Percentiles rank a stretch among this genome's conserved stretches.
phyloP scores from a whole-genome alignment of 441 rosid species.

The Dalechampia spathulata region DNA sequence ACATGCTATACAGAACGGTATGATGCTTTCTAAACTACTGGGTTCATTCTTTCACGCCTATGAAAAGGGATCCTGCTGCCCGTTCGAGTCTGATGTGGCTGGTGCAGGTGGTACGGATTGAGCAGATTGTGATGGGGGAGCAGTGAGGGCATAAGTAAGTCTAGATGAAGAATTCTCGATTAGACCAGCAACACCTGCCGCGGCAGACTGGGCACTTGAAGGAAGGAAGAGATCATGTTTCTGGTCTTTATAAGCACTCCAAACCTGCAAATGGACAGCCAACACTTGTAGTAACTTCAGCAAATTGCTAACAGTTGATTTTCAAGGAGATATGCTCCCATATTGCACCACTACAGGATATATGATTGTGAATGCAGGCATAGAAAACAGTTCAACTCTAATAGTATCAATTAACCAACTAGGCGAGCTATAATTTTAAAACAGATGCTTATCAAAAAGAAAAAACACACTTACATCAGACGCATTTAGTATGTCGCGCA shows the following conservation, averaged over 20 bases:
- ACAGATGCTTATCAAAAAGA: background rate
- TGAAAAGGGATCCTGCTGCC: constrained; percentile 21
- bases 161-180: constrained; percentile 79
- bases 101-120: constrained; percentile 30
- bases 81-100: constrained; percentile 26
- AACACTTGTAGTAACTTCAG: background rate
- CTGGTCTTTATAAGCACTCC: constrained; percentile 98
- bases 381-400: background rate
- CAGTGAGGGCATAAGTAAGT: constrained; percentile 74
- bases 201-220: constrained; percentile 85
- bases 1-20: constrained; percentile 25
- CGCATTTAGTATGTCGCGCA: constrained; percentile 73
- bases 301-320: background rate
- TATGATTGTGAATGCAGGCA: background rate
- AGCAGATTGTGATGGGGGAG: constrained; percentile 53
- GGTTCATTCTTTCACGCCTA: constrained; percentile 15
- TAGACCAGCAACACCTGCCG: constrained; percentile 96
- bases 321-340: background rate
- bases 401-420: background rate
- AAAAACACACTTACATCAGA: constrained; percentile 64
- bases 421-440: background rate
- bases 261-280: constrained; percentile 43
- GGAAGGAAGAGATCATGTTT: constrained; percentile 97
- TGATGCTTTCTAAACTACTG: constrained; percentile 2
- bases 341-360: background rate